Evolutionary conservation across 1,284 basidiomycete species (phyloP), one percentile per base, ranked within the genome.

Genomic region (Boletus smithii): DNA sequence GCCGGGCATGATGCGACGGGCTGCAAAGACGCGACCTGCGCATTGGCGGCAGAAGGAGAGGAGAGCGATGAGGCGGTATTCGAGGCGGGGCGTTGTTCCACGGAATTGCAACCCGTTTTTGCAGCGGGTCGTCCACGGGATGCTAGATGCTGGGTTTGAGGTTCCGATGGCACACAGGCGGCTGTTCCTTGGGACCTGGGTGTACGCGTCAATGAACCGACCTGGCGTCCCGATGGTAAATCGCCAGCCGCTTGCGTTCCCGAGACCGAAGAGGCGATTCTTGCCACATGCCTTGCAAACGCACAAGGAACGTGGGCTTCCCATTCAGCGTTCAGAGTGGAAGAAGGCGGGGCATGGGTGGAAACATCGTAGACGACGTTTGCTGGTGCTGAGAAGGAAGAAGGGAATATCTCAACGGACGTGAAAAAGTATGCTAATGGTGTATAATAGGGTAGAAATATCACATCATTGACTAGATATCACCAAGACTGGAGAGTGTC

Each of bases 101-200:
- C 52, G 46, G 16, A 53, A 65, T 8, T 73, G 68, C 68, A 70
- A 70, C 38, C 66, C 67, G 1, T 61, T 69, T 44, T 55, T 85
- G 42, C 65, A 73, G 42, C 69, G 73, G 43, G 58, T 86, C 34
- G 70, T 66, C 14, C 58, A 65, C 45, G 74, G 72, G 44, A 77
- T 85, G 67, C 44, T 72, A 4, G 53, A 59, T 3, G 61, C 66
- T 29, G 79, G 79, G 6, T 75, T 70, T 48, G 52, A 69, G 5
- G 52, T 83, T 13, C 82, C 82, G 0, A 42, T 66, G 14, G 74
- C 70, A 2, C 71, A 77, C 53, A 66, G 65, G 31, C 64, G 71
- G 47, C 42, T 77, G 33, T 71, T 80, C 43, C 58, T 78, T 31
- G 73, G 74, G n/a, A 66, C 59, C 20, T 57, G 56, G 58, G 16